Base-by-base conservation (phyloP, 768 basidiomycete genomes). In the Pholiota molesta region DNA sequence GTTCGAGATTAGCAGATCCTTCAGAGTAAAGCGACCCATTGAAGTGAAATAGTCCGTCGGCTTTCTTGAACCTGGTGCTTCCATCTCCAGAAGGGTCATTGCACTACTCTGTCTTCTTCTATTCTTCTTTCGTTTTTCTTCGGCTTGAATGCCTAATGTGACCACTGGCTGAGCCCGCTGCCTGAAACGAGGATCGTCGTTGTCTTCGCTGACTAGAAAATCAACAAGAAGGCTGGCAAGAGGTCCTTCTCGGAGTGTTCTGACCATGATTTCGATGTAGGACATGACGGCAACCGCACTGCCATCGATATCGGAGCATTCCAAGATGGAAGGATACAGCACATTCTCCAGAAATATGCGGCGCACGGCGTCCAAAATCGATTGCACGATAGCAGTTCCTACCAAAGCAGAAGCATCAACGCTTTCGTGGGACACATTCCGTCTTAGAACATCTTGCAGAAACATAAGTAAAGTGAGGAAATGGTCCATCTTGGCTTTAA, bases 241-340 rank as follows among this genome's bases (percentile, higher is more conserved):
- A 54, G 82, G 84, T 0, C 88, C 89, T 23, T 85, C 80, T 37
- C 85, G 81, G 5, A 96, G 81, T 0, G 89, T 92, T 60, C 87
- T 83, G 56, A 95, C 81, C 83, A 94, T 90, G 68, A 94, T 85
- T 66, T 97, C 94, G 65, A 98, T 87, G 71, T 99, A 98, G 16
- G 92, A 94, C 85, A 98, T 88, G 58, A 99, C 95, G 10, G 97
- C 95, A 1, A 97, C 90, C 0, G 95, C 92, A 63, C 95, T 97
- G n/a, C 97, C 97, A 72, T 98, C 97, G 5, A 81, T 71, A 62
- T 94, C 92, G 0, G 95, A 95, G 74, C 94, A 96, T 71, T 98
- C 96, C 52, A 97, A 80, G 55, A 99, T 86, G 10, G 94, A 93
- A 0, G 97, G 93, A 72, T 97, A 97, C 31, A 99, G 77, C 21